phyloP scores from a whole-genome alignment of 208 protist species.

The Leishmania tarentolae region DNA sequence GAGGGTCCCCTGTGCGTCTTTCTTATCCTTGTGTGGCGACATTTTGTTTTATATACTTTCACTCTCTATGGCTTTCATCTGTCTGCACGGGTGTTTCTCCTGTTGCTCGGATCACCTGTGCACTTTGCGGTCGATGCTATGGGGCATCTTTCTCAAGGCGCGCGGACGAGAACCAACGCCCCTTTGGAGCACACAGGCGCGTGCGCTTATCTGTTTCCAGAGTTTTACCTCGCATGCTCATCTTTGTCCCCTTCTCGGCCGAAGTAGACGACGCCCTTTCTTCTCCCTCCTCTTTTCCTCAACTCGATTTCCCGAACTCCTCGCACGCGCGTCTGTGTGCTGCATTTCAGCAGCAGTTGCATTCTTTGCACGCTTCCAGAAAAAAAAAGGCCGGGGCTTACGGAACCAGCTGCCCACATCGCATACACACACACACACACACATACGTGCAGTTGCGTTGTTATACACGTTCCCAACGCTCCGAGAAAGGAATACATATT shows the following conservation, averaged over 20 bases:
- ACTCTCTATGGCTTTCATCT: not conserved
- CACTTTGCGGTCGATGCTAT: not conserved
- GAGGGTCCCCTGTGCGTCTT: too few relatives aligned
- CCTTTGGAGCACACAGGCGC: not conserved
- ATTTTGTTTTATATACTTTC: too few relatives aligned
- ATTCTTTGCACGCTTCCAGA: not conserved
- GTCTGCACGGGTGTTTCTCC: not conserved
- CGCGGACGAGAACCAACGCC: not conserved
- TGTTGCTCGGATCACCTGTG: not conserved
- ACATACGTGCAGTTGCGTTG: not conserved
- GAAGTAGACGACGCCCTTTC: not conserved
- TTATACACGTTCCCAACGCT: not conserved
- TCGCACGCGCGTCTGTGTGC: not conserved
- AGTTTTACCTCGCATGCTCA: not conserved
- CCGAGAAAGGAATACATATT: not conserved
- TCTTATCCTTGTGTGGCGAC: too few relatives aligned
- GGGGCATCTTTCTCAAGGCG: not conserved
- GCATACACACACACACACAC: conserved; percentile 1
- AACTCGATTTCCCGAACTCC: not conserved
- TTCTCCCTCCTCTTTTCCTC: not conserved
- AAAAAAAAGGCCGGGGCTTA: too few relatives aligned
- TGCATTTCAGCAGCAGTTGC: not conserved
- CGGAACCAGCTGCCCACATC: not conserved
- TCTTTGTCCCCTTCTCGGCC: not conserved
- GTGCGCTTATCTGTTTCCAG: not conserved